Evolutionary conservation across 345 rosid genomes (phyloP), one percentile per base, ranked within the genome.

Genomic region (Linum lewisii): DNA sequence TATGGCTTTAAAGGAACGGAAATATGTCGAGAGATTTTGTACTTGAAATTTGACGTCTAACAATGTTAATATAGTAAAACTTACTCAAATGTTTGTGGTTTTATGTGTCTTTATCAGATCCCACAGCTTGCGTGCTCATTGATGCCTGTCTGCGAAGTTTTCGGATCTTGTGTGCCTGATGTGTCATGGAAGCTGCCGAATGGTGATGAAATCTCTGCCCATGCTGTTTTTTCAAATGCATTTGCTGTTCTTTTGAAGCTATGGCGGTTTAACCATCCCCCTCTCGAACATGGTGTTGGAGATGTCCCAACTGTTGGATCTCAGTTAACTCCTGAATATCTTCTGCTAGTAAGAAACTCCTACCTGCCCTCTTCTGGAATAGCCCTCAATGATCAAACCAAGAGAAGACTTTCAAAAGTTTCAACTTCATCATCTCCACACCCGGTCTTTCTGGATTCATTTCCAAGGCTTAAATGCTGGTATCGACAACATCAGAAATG

Each of bases 51-150:
- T 26, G 32, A 26, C 6, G 6, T 26, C 32, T 26, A 26, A 4
- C 10, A 38, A 38, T 38, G 45, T 38, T 38, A 10, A 13, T 10
- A 38, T 5, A 38, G 14, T 16, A 42, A 42, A 4, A 8, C 1
- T 1, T 29, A 29, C 47, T 14, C 3, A 29, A 25, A 26, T 37
- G 51, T 52, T 53, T 42, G 59, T 21, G 2, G 51, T 69, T 5
- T 51, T 7, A 52, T 57, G 44, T 57, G 54, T 60, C 20, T 56
- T 29, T 72, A 47, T 74, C 75, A 84, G 90, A 72, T 84, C 47
- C 90, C 90, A 23, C 87, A 84, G 71, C 80, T 84, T 69, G 90
- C 84, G 20, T 84, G 87, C 49, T 65, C 87, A 61, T 68, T 84
- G 59, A 66, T 84, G 79, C 90, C 87, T 54, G 75, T 84, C 21